Evolutionary conservation across 306 rosid genomes (phyloP).

Genomic region (Quercus dentata): DNA sequence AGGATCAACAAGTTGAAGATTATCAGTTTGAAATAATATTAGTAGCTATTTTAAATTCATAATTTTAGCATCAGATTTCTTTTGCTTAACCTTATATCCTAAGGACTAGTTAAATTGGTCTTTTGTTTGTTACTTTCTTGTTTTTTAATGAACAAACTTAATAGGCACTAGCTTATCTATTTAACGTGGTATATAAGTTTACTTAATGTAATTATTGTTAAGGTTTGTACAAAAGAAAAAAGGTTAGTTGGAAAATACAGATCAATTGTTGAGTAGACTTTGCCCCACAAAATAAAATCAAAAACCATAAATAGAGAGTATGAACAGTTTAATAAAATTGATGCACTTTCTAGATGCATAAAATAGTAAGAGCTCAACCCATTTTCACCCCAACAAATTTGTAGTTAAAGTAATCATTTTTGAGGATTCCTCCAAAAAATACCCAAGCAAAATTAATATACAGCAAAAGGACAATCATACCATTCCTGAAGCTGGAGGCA

Average conservation of each 20-base stretch:
- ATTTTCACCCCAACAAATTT: not conserved
- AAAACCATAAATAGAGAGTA: not conserved
- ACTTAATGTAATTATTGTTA: too few relatives aligned
- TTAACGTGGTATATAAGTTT: too few relatives aligned
- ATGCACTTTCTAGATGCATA: not conserved
- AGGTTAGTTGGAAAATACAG: too few relatives aligned
- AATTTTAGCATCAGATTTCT: not conserved
- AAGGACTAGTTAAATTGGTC: not conserved
- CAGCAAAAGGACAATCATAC: constrained; percentile 39
- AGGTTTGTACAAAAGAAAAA: too few relatives aligned
- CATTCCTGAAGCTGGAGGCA: constrained; percentile 99
- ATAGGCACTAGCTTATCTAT: not conserved
- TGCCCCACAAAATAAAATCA: not conserved
- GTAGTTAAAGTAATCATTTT: not conserved
- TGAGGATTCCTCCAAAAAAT: not conserved
- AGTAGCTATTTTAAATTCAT: not conserved
- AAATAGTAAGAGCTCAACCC: not conserved
- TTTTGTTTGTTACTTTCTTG: not conserved
- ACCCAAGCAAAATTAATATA: not conserved
- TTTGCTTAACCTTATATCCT: not conserved
- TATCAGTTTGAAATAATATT: not conserved
- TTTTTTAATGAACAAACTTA: not conserved
- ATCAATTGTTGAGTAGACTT: not conserved
- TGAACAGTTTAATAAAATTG: not conserved
- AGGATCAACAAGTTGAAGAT: not conserved